Conservation (phyloP, 345 rosid species). For the Lenwebbia sp. region DNA sequence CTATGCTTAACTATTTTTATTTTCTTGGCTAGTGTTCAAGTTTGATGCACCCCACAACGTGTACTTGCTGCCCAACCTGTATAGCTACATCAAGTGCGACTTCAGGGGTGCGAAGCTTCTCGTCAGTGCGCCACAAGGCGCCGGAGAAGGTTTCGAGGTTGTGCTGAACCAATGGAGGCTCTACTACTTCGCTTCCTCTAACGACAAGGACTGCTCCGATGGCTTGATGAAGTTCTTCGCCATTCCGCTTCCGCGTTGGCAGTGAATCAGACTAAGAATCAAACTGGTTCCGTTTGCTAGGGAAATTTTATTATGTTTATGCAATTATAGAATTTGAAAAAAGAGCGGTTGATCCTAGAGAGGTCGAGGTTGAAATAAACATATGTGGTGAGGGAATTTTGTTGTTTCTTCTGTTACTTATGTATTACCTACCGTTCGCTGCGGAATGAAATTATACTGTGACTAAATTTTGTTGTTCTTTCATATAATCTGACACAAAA, state of each 20-base stretch:
- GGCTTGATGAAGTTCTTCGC: constrained; percentile 13
- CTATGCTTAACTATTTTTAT: not conserved
- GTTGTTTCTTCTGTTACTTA: not conserved
- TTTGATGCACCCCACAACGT: constrained; percentile 10
- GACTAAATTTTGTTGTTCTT: not conserved
- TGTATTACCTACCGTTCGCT: not conserved
- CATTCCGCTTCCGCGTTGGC: constrained; percentile 1
- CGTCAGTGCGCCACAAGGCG: not conserved
- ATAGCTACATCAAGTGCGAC: constrained; percentile 6
- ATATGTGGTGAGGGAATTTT: not conserved
- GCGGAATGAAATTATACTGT: not conserved
- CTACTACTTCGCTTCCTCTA: constrained; percentile 7
- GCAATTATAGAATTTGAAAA: not conserved
- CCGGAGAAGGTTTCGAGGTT: not conserved
- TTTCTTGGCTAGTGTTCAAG: constrained; percentile 9
- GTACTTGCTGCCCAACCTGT: constrained; percentile 7
- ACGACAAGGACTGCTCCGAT: not conserved
- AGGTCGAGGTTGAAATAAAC: not conserved
- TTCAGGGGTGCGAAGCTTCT: constrained; percentile 6
- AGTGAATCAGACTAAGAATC: not conserved
- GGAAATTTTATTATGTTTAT: not conserved
- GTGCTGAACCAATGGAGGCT: constrained; percentile 8
- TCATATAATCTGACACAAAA: not conserved
- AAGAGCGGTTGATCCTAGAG: not conserved
- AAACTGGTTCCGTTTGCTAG: no score